Percentiles rank a stretch among this genome's conserved stretches.
These are phyloP conservation scores for Gloeophyllum trabeum DNA, from an alignment of 768 basidiomycete species.

Conservation along the genomic window DNA sequence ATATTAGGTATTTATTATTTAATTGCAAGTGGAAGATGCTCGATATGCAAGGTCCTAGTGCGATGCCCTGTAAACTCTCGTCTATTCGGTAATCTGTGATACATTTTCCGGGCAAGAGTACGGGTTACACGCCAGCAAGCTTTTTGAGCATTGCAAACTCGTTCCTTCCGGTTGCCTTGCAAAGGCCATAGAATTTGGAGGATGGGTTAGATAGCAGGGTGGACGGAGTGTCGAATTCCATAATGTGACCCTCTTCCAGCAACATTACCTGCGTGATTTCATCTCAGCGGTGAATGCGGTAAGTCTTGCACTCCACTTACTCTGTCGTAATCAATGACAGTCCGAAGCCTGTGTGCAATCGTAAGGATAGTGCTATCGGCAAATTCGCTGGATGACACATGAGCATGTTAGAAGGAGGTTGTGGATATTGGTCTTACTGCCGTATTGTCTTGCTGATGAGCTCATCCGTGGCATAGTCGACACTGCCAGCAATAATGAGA, in stretches of 20 bases:
- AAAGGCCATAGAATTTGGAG: slow-evolving; percentile 57
- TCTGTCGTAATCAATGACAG: slow-evolving; percentile 77
- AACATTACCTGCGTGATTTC: slow-evolving; percentile 72
- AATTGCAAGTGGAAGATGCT: too few species aligned
- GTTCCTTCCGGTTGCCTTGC: slow-evolving; percentile 62
- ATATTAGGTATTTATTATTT: too few species aligned
- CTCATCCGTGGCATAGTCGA: slow-evolving; percentile 85
- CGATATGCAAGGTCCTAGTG: too few species aligned
- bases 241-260: slow-evolving; percentile 67
- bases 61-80: too few species aligned
- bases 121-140: slow-evolving; percentile 35
- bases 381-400: slow-evolving; percentile 41
- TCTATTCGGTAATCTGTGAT: too few species aligned
- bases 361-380: slow-evolving; percentile 74
- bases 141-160: slow-evolving; percentile 62
- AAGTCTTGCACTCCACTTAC: too few species aligned
- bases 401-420: neutral
- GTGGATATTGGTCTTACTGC: slow-evolving; percentile 37
- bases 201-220: slow-evolving; percentile 39
- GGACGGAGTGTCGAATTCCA: slow-evolving; percentile 63
- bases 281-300: too few species aligned
- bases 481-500: slow-evolving; percentile 29
- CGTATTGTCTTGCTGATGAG: slow-evolving; percentile 74
- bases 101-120: neutral
- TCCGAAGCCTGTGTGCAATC: slow-evolving; percentile 70